A percentile compares a stretch with the other conserved stretches of the same genome.
These are phyloP conservation scores for Aquilaria malaccensis DNA, from an alignment of 345 rosid genomes.

Conservation along the genomic window DNA sequence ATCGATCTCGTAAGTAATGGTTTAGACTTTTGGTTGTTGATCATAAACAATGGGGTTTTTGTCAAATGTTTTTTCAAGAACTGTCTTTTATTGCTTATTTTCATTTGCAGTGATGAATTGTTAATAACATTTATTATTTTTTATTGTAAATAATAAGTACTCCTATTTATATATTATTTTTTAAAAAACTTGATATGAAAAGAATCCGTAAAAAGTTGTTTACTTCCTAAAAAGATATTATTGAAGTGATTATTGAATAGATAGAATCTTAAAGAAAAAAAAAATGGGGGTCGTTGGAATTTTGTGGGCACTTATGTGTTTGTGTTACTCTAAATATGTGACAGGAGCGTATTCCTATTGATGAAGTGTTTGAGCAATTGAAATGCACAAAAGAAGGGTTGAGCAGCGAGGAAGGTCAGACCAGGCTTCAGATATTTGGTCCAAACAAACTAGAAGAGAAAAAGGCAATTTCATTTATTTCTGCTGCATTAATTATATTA, in stretches of 20 bases:
- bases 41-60: background rate
- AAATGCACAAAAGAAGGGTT: constrained; percentile 78
- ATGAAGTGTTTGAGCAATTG: constrained; percentile 80
- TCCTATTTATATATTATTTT: too few relatives aligned
- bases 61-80: too few relatives aligned
- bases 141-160: too few relatives aligned
- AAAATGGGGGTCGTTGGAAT: too few relatives aligned
- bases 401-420: constrained; percentile 63
- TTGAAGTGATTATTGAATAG: too few relatives aligned
- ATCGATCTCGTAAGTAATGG: constrained; percentile 45
- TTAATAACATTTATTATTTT: too few relatives aligned
- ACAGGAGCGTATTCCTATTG: constrained; percentile 78
- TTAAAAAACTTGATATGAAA: too few relatives aligned
- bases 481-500: background rate
- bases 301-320: background rate
- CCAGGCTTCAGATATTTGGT: constrained; percentile 72
- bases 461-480: constrained; percentile 18
- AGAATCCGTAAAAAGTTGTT: too few relatives aligned
- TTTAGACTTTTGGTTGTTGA: background rate
- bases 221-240: too few relatives aligned
- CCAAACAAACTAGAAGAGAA: constrained; percentile 96
- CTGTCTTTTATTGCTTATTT: too few relatives aligned
- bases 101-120: too few relatives aligned
- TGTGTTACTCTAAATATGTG: background rate
- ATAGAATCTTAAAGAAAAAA: too few relatives aligned